Base-by-base conservation (phyloP, 345 rosid genomes). In the Lepidium aucheri region DNA sequence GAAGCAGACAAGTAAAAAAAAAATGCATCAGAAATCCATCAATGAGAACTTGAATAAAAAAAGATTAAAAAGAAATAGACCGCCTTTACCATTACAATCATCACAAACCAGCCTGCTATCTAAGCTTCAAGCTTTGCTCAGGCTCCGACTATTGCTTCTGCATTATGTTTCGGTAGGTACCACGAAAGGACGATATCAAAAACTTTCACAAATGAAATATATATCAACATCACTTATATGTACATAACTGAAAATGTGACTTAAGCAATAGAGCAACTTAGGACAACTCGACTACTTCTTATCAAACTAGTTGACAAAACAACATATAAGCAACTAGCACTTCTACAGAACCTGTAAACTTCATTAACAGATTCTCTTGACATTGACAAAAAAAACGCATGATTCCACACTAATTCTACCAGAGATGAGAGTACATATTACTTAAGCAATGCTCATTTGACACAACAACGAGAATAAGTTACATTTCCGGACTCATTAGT, bases 81-180 rank as follows among this genome's bases (percentile, higher is more conserved):
- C 26, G 41, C 15, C 30, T 71, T 74, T 74, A 75, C 72, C 63
- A 63, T 65, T 68, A 63, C n/a, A 10, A 58, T 47, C 46, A 30
- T 57, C 53, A 50, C 52, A 54, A 9, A 32, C 28, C 59, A 38
- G 38, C 36, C 40, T 14, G 22, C 44, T 72, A 5, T 12, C 54
- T 43, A 55, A 28, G 80, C 74, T 72, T 38, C 53, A 69, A 44
- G 36, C 16, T 51, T 51, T 44, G 8, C 10, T 33, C 64, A 51
- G 34, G 69, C 38, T 65, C 62, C 64, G 33, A 58, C 22, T 9
- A 33, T 47, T 41, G 65, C 67, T 66, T 68, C 69, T 36, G 57
- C 63, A 32, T 44, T 24, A 41, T 64, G 42, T 28, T 35, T 47
- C 51, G 24, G 22, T 9, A 2, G 17, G 43, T 35, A 53, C 46